Evolutionary conservation across 2,329 filamentous ascomycete genomes (phyloP).

Genomic region (Dryadomyces quercivorus): DNA sequence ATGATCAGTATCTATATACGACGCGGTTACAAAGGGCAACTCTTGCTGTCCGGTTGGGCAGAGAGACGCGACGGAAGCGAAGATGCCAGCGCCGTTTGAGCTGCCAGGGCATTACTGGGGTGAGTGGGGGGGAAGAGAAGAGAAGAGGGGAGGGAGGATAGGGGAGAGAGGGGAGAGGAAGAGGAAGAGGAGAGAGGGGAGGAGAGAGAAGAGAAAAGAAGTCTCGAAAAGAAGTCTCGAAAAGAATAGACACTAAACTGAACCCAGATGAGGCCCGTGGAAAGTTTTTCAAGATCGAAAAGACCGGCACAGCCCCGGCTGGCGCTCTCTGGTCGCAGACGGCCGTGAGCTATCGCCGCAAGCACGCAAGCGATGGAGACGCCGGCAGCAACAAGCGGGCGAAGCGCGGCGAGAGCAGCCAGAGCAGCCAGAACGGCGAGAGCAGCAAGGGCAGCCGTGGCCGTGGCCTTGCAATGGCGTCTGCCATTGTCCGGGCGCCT

Average conservation of each 20-base stretch:
- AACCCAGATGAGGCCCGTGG: constrained; percentile 43
- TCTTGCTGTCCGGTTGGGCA: too few relatives aligned
- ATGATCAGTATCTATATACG: background rate
- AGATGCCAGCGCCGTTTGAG: constrained; percentile 14
- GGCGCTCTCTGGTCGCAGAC: constrained; percentile 40
- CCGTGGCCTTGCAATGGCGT: too few relatives aligned
- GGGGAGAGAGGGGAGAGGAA: background rate
- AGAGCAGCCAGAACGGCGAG: background rate
- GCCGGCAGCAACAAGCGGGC: background rate
- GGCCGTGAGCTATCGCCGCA: background rate
- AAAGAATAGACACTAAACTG: too few relatives aligned
- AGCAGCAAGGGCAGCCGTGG: background rate
- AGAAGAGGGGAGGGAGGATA: too few relatives aligned
- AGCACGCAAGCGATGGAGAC: background rate
- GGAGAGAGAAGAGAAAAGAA: background rate
- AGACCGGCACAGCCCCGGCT: constrained; percentile 32
- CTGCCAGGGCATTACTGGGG: constrained; percentile 46
- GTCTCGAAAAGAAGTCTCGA: too few relatives aligned
- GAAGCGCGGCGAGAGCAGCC: too few relatives aligned
- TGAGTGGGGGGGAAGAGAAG: too few relatives aligned
- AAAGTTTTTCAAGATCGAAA: constrained; percentile 56
- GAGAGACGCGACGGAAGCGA: constrained; percentile 7
- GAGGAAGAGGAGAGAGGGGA: background rate
- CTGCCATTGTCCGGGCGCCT: background rate
- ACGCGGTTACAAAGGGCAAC: background rate